These are phyloP conservation scores for Acacia concinna DNA, from an alignment of 331 rosid genomes.

Conservation along the genomic window DNA sequence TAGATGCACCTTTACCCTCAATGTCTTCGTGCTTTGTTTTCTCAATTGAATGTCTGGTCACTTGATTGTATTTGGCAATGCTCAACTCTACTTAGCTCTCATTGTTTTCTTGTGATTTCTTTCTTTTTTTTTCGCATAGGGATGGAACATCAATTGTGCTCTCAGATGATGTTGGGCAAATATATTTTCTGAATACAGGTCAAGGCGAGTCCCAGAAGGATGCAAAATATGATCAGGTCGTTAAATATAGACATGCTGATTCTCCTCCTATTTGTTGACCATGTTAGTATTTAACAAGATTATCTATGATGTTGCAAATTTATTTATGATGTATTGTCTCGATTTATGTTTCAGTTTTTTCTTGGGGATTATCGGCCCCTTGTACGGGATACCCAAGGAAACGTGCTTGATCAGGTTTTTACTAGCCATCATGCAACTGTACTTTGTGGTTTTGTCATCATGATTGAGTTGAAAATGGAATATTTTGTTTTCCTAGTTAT, in stretches of 20 bases:
- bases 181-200: slow-evolving; percentile 83
- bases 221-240: slow-evolving; percentile 87
- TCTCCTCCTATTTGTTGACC: slow-evolving; percentile 3
- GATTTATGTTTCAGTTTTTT: slow-evolving; percentile 63
- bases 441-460: slow-evolving; percentile 24
- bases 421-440: slow-evolving; percentile 19
- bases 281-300: slow-evolving; percentile 19
- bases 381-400: slow-evolving; percentile 61
- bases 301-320: slow-evolving; percentile 29
- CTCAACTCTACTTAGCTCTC: not conserved
- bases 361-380: slow-evolving; percentile 97
- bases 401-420: slow-evolving; percentile 79
- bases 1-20: too few relatives aligned
- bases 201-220: slow-evolving; percentile 88
- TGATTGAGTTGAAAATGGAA: slow-evolving; percentile 22
- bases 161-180: slow-evolving; percentile 90
- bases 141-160: slow-evolving; percentile 93
- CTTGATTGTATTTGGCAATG: slow-evolving; percentile 23
- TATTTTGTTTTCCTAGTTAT: not conserved
- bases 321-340: slow-evolving; percentile 25
- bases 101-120: not conserved
- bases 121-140: slow-evolving; percentile 43
- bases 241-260: slow-evolving; percentile 25
- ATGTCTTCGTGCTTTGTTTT: not conserved
- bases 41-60: not conserved